These are phyloP conservation scores for Aspergillus costaricaensis DNA, from an alignment of 2,329 filamentous ascomycete genomes.

Conservation along the genomic window DNA sequence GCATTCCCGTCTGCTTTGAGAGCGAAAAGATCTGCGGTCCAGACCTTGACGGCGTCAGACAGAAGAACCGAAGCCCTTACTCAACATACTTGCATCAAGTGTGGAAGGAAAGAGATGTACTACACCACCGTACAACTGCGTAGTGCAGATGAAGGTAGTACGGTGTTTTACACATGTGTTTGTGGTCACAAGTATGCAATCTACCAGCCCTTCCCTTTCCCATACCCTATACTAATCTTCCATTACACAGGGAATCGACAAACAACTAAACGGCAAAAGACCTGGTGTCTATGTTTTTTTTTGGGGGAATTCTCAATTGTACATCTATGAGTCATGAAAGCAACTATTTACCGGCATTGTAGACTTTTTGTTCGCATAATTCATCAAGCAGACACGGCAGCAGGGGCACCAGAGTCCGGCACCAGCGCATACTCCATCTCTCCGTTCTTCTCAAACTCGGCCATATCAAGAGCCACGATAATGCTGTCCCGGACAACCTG, in stretches of 20 bases:
- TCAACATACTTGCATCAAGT: conserved; percentile 73
- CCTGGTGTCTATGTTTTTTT: conserved; percentile 19
- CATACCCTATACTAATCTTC: conserved; percentile 21
- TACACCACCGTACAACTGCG: conserved; percentile 84
- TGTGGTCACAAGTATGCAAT: conserved; percentile 75
- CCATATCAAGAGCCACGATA: conserved; percentile 95
- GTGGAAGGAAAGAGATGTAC: conserved; percentile 77
- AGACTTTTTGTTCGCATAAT: conserved; percentile 13
- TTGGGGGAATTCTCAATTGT: conserved; percentile 20
- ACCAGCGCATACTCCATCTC: conserved; percentile 91
- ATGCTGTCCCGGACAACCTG: conserved; percentile 93
- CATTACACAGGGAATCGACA: conserved; percentile 35
- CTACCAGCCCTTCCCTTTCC: neutral
- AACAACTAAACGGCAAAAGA: conserved; percentile 35
- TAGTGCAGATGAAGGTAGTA: conserved; percentile 92
- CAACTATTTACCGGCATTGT: conserved; percentile 19
- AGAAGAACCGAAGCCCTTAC: conserved; percentile 71
- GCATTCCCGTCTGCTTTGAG: conserved; percentile 90
- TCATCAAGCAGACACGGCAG: conserved; percentile 32
- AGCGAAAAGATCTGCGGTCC: conserved; percentile 82
- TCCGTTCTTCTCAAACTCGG: conserved; percentile 88
- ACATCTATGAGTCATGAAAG: conserved; percentile 28
- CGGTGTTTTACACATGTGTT: conserved; percentile 85
- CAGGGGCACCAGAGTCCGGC: conserved; percentile 55
- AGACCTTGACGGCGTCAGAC: conserved; percentile 76